These are phyloP conservation scores for Herpomyces periplanetae DNA, from an alignment of 2,329 filamentous ascomycete genomes.

Conservation along the genomic window DNA sequence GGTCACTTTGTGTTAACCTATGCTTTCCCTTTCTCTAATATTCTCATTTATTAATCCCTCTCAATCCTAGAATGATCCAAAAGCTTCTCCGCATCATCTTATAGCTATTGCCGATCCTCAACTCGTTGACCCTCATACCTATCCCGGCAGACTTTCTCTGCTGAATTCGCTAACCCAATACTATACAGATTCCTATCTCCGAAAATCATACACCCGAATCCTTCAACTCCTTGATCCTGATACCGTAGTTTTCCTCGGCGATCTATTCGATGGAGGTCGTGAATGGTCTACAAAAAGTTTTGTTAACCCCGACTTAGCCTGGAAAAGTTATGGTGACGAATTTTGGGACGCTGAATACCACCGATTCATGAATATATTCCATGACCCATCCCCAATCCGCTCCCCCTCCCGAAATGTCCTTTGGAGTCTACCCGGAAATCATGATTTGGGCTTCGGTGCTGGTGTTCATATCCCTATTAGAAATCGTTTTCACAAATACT, in stretches of 20 bases:
- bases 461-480: conserved; percentile 44
- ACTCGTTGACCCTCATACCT: conserved; percentile 74
- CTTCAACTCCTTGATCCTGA: conserved; percentile 41
- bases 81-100: conserved; percentile 41
- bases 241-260: conserved; percentile 58
- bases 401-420: conserved; percentile 33
- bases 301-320: conserved; percentile 20
- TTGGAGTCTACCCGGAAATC: conserved; percentile 59
- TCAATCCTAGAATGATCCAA: conserved; percentile 7
- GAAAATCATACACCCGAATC: conserved; percentile 36
- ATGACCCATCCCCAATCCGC: too few species aligned
- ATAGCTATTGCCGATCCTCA: conserved; percentile 64
- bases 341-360: conserved; percentile 64
- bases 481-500: conserved; percentile 47
- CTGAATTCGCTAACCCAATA: conserved; percentile 21
- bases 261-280: conserved; percentile 73
- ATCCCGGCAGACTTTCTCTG: conserved; percentile 40
- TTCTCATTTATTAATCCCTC: neutral
- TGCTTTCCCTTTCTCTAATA: conserved; percentile 3
- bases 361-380: conserved; percentile 55
- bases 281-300: conserved; percentile 48
- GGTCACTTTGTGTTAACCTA: neutral
- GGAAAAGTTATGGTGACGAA: conserved; percentile 32
- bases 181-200: conserved; percentile 66
- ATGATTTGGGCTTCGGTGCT: conserved; percentile 63